A percentile compares a stretch with the other conserved stretches of the same genome.
Conservation (phyloP, 208 protist species). For the Trypanosomatidae sp. region DNA sequence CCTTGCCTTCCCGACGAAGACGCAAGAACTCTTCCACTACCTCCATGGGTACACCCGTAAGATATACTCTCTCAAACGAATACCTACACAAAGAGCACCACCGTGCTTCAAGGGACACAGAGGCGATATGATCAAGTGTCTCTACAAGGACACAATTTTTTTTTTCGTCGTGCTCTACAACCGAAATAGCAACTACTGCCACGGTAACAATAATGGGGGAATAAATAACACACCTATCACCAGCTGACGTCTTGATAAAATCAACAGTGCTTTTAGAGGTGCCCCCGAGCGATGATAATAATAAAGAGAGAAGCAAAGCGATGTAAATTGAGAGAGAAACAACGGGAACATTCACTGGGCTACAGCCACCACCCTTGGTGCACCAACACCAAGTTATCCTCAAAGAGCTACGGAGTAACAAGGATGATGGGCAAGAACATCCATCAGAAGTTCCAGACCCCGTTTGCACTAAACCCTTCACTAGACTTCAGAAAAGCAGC, state of each 20-base stretch:
- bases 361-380: not conserved
- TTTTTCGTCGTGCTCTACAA: not conserved
- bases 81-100: not conserved
- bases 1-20: slow-evolving; percentile 64
- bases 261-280: not conserved
- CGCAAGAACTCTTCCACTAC: slow-evolving; percentile 82
- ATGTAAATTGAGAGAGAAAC: not conserved
- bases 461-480: not conserved
- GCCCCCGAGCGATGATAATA: not conserved
- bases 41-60: slow-evolving; percentile 39
- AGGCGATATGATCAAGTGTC: too few relatives aligned
- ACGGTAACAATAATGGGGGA: too few relatives aligned
- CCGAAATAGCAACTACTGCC: not conserved
- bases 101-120: not conserved
- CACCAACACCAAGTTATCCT: not conserved
- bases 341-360: not conserved
- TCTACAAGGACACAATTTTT: not conserved
- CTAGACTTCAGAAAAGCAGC: not conserved
- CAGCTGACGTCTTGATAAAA: not conserved
- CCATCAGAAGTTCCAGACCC: not conserved
- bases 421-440: not conserved
- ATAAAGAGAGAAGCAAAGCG: not conserved
- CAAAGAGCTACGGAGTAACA: not conserved
- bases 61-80: not conserved
- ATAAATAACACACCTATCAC: not conserved